phyloP scores from a whole-genome alignment of 805 yeast genomes.

The Huiozyma naganishii region DNA sequence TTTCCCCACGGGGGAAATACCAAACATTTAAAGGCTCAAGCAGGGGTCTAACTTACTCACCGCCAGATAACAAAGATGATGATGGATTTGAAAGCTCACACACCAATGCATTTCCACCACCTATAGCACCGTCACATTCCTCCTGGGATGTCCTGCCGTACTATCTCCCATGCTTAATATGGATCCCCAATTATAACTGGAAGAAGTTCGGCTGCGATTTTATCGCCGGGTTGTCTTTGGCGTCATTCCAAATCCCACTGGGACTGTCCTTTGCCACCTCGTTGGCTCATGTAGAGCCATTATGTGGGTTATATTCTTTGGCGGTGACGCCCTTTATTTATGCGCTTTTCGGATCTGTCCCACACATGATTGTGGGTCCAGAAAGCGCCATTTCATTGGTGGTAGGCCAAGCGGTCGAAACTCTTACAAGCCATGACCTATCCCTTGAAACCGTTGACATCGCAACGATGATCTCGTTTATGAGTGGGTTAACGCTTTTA shows the following conservation, averaged over 20 bases:
- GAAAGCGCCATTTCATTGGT: slow-evolving; percentile 81
- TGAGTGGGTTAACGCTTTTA: slow-evolving; percentile 63
- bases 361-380: slow-evolving; percentile 85
- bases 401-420: slow-evolving; percentile 68
- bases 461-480: slow-evolving; percentile 57
- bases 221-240: slow-evolving; percentile 76
- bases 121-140: too few species aligned
- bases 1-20: too few species aligned
- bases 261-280: slow-evolving; percentile 66
- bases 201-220: slow-evolving; percentile 45
- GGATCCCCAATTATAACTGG: slow-evolving; percentile 46
- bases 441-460: slow-evolving; percentile 41
- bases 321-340: slow-evolving; percentile 73
- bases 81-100: too few species aligned
- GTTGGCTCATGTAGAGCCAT: slow-evolving; percentile 72
- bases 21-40: too few species aligned
- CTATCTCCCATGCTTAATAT: slow-evolving; percentile 55
- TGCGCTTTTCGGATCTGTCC: slow-evolving; percentile 72
- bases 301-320: slow-evolving; percentile 67
- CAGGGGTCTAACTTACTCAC: too few species aligned
- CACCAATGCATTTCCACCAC: too few species aligned
- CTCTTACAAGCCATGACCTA: slow-evolving; percentile 34
- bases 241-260: slow-evolving; percentile 85
- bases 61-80: too few species aligned
- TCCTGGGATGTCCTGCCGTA: slow-evolving; percentile 34